Evolutionary conservation across 1,284 basidiomycete species (phyloP).

Genomic region (Trichosporon faecale): DNA sequence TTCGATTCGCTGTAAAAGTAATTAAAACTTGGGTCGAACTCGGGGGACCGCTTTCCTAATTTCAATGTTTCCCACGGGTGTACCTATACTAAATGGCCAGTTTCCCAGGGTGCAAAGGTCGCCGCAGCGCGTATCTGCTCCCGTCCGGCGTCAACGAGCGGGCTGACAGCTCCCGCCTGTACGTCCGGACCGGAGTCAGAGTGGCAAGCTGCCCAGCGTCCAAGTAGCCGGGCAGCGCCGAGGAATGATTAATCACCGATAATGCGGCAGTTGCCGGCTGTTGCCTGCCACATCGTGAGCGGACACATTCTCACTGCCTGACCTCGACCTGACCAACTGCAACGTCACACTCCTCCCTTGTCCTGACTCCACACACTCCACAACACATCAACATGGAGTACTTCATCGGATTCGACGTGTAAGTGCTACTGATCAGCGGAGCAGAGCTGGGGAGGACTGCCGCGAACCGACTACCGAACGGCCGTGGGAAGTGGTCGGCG

Average conservation of each 20-base stretch:
- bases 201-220: background rate
- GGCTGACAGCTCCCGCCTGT: background rate
- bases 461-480: background rate
- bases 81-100: too few relatives aligned
- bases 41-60: too few relatives aligned
- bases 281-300: background rate
- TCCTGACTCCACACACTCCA: background rate
- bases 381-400: constrained; percentile 38
- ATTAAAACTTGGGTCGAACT: too few relatives aligned
- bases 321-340: background rate
- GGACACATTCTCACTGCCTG: background rate
- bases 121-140: background rate
- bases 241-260: background rate
- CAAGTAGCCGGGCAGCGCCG: background rate
- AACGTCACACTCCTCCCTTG: background rate
- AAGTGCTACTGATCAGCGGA: constrained; percentile 26
- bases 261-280: background rate
- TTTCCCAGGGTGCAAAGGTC: too few relatives aligned
- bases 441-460: background rate
- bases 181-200: background rate
- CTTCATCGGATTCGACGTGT: constrained; percentile 62
- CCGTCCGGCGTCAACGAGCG: background rate
- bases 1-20: too few relatives aligned
- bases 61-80: too few relatives aligned
- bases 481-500: too few relatives aligned